These are phyloP conservation scores for Fraxinus albicans DNA, from an alignment of 305 asterid genomes.

Conservation along the genomic window DNA sequence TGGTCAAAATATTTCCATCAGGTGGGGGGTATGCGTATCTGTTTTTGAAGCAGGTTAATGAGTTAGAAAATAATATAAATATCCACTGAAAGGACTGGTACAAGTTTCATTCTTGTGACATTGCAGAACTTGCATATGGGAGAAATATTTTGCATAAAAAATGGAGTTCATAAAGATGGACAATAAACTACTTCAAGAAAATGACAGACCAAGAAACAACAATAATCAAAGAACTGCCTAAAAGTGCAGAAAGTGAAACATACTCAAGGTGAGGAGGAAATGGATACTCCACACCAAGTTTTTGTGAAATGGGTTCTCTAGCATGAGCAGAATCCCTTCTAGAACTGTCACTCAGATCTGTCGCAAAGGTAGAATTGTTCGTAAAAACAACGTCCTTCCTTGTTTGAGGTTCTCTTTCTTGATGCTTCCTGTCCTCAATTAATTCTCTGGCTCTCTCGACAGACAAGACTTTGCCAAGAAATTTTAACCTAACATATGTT, in stretches of 20 bases:
- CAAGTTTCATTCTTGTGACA: constrained; percentile 10
- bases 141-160: not conserved
- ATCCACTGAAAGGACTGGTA: constrained; percentile 6
- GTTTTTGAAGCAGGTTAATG: constrained; percentile 32
- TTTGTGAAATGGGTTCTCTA: constrained; percentile 69
- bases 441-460: constrained; percentile 65
- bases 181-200: constrained; percentile 8
- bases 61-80: constrained; percentile 14
- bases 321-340: constrained; percentile 24
- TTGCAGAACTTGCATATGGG: not conserved
- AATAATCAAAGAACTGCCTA: not conserved
- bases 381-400: constrained; percentile 28
- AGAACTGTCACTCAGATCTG: constrained; percentile 31
- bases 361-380: constrained; percentile 34
- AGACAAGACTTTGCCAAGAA: constrained; percentile 74
- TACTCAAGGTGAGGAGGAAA: constrained; percentile 95
- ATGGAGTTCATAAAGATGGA: not conserved
- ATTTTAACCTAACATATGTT: constrained; percentile 51
- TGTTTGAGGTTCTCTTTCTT: constrained; percentile 32
- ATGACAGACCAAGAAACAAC: constrained; percentile 3
- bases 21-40: constrained; percentile 97
- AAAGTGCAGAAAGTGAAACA: constrained; percentile 28
- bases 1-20: constrained; percentile 84
- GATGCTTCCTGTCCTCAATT: constrained; percentile 33
- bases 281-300: constrained; percentile 86